Conservation (phyloP, 2,329 filamentous ascomycete genomes). For the Pseudocercospora cruenta region DNA sequence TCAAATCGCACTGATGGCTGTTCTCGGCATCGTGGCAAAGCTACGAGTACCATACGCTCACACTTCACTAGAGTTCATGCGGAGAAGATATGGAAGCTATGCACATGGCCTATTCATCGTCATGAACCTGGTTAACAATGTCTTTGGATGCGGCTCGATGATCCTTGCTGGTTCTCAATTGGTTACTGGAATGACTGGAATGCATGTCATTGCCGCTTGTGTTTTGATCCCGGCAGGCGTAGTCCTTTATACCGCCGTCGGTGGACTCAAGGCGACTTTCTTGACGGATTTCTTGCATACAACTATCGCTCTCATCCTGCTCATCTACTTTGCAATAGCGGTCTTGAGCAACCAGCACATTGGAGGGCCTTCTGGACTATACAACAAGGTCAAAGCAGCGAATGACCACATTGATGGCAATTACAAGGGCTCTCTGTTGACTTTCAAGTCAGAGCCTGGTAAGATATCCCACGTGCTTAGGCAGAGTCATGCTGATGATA, state of each 20-base stretch:
- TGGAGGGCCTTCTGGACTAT: too few species aligned
- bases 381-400: too few species aligned
- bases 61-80: slow-evolving; percentile 56
- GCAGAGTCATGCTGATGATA: too few species aligned
- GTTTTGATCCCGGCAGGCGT: slow-evolving; percentile 54
- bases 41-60: slow-evolving; percentile 56
- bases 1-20: slow-evolving; percentile 54
- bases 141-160: slow-evolving; percentile 44
- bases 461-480: too few species aligned
- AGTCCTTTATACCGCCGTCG: slow-evolving; percentile 53
- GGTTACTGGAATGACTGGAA: slow-evolving; percentile 47
- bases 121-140: slow-evolving; percentile 39
- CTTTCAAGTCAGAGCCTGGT: too few species aligned
- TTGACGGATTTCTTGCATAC: slow-evolving; percentile 56
- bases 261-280: slow-evolving; percentile 55
- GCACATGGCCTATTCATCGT: slow-evolving; percentile 35
- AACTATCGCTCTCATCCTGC: slow-evolving; percentile 51
- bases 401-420: too few species aligned
- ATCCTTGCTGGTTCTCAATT: slow-evolving; percentile 36
- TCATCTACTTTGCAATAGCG: slow-evolving; percentile 37
- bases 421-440: too few species aligned
- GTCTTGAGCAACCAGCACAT: too few species aligned
- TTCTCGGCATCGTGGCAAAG: slow-evolving; percentile 54
- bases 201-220: slow-evolving; percentile 53
- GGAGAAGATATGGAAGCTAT: slow-evolving; percentile 39